A percentile compares a stretch with the other conserved stretches of the same genome.
Evolutionary conservation across 306 rosid species (phyloP).

Genomic region (Astragalus membranaceus): DNA sequence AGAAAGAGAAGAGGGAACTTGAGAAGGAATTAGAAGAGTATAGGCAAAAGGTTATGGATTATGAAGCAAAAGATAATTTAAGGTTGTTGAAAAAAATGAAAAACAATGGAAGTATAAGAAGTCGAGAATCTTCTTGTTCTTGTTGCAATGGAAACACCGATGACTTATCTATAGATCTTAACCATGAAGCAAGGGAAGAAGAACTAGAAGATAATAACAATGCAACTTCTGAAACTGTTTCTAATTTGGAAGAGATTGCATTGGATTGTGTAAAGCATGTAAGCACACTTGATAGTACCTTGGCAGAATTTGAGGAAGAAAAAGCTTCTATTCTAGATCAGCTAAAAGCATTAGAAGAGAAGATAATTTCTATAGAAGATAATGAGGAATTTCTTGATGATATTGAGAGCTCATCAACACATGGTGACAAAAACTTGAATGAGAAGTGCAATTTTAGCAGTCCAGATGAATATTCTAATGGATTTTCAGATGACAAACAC

Average conservation of each 20-base stretch:
- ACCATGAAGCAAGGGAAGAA: constrained; percentile 31
- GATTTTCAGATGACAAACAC: constrained; percentile 21
- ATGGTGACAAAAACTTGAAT: constrained; percentile 10
- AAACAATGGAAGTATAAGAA: constrained; percentile 36
- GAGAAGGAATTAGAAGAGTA: constrained; percentile 61
- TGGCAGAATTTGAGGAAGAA: constrained; percentile 68
- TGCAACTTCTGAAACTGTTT: constrained; percentile 18
- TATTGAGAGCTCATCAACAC: constrained; percentile 15
- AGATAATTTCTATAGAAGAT: constrained; percentile 43
- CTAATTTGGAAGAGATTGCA: constrained; percentile 59
- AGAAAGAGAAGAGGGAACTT: constrained; percentile 67
- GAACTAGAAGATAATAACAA: background rate
- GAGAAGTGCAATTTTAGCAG: constrained; percentile 28
- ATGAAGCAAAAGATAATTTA: constrained; percentile 56
- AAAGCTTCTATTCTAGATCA: constrained; percentile 60
- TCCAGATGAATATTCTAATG: constrained; percentile 34
- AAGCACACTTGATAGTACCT: constrained; percentile 50
- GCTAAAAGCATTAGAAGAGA: constrained; percentile 68
- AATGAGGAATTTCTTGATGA: constrained; percentile 41
- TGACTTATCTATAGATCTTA: constrained; percentile 54
- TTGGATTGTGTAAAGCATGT: constrained; percentile 55
- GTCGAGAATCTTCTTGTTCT: constrained; percentile 52
- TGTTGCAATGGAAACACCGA: constrained; percentile 61
- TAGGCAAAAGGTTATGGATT: constrained; percentile 45
- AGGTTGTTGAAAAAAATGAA: constrained; percentile 42